These are phyloP conservation scores for Berberis vulgaris DNA, from an alignment of 164 flowering plant species.

Conservation along the genomic window DNA sequence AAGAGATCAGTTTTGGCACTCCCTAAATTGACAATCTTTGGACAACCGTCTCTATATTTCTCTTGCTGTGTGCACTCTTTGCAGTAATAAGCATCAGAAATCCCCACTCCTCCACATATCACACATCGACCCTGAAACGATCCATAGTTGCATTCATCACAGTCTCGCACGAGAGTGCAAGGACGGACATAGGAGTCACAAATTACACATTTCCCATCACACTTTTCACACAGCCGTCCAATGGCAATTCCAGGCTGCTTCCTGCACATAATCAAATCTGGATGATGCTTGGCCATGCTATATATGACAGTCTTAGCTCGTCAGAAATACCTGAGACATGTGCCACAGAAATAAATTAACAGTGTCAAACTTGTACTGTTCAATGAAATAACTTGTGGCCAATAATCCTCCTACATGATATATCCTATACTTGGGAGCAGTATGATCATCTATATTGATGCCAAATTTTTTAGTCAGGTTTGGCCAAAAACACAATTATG, in stretches of 20 bases:
- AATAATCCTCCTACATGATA: too few species aligned
- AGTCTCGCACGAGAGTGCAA: conserved; percentile 67
- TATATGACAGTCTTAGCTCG: neutral
- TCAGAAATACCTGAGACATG: neutral
- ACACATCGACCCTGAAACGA: conserved; percentile 76
- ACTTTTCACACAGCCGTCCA: conserved; percentile 59
- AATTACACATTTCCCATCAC: conserved; percentile 60
- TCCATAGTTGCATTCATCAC: conserved; percentile 92
- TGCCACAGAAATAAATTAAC: neutral
- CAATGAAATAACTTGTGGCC: too few species aligned
- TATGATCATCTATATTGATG: too few species aligned
- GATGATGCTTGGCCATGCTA: conserved; percentile 68
- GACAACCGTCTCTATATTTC: conserved; percentile 81
- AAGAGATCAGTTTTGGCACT: conserved; percentile 80
- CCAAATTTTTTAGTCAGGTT: too few species aligned
- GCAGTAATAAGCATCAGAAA: conserved; percentile 89
- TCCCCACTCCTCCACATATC: conserved; percentile 86
- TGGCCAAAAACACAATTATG: too few species aligned
- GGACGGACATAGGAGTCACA: conserved; percentile 70
- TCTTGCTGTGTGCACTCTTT: conserved; percentile 90
- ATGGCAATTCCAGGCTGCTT: conserved; percentile 70
- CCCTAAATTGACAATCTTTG: conserved; percentile 75
- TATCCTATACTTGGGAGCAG: too few species aligned
- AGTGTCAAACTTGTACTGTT: too few species aligned
- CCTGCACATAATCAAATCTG: conserved; percentile 67